Evolutionary conservation across 1,139 yeast genomes (phyloP).

Genomic region (Scheffersomyces stambukii): DNA sequence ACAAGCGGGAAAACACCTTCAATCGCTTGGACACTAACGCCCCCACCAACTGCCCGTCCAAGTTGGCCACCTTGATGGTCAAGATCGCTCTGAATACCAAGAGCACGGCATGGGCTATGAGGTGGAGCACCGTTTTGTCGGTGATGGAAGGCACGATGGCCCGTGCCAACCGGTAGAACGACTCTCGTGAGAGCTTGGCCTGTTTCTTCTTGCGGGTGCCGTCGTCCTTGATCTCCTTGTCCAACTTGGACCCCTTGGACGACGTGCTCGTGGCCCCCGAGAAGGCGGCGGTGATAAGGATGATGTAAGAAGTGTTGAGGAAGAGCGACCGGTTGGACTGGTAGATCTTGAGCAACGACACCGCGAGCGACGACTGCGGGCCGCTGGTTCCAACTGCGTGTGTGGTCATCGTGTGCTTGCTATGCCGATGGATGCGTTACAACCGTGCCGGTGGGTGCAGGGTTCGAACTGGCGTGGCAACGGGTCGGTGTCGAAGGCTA

Average conservation of each 20-base stretch:
- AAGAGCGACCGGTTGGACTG: constrained; percentile 45
- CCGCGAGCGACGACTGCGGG: constrained; percentile 15
- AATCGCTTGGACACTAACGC: constrained; percentile 73
- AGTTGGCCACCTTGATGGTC: constrained; percentile 77
- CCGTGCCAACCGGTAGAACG: constrained; percentile 28
- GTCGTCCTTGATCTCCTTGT: constrained; percentile 7
- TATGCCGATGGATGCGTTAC: too few relatives aligned
- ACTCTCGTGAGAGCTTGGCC: constrained; percentile 30
- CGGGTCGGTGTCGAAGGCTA: too few relatives aligned
- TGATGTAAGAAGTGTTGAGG: constrained; percentile 45
- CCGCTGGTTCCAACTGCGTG: too few relatives aligned
- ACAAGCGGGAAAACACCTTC: constrained; percentile 55
- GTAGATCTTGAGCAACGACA: constrained; percentile 34
- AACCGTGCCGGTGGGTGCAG: too few relatives aligned
- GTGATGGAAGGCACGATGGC: constrained; percentile 37
- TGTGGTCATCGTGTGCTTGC: too few relatives aligned
- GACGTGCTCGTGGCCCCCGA: constrained; percentile 39
- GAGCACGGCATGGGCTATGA: constrained; percentile 56
- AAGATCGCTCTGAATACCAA: constrained; percentile 68
- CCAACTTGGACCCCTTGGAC: constrained; percentile 1
- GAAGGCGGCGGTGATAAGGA: constrained; percentile 44
- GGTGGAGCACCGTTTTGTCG: constrained; percentile 34
- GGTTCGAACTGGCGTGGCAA: too few relatives aligned
- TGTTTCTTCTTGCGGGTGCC: constrained; percentile 13
- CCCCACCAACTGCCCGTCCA: constrained; percentile 85